phyloP scores from a whole-genome alignment of 2,329 filamentous ascomycete species.

The Cladosporium phlei region DNA sequence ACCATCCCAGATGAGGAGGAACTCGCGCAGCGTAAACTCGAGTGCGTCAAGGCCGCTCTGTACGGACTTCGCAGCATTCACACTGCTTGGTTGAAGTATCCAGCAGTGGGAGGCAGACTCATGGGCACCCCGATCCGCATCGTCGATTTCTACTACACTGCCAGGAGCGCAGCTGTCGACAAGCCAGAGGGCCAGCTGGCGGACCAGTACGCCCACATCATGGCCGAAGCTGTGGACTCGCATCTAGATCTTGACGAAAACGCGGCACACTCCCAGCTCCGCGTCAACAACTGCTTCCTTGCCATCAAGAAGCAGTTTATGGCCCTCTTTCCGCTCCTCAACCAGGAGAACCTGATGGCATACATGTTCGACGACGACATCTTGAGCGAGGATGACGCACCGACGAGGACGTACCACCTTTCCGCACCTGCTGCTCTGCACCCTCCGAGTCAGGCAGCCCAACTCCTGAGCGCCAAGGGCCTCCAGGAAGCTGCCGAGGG shows the following conservation, averaged over 20 bases:
- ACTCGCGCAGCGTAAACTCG: too few species aligned
- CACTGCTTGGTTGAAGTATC: slow-evolving; percentile 3
- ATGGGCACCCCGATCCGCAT: neutral
- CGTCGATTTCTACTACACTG: neutral
- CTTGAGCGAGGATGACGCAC: neutral
- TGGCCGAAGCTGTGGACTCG: neutral
- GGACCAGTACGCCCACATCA: neutral
- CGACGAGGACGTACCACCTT: neutral
- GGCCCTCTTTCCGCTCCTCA: neutral
- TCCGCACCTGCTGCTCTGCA: neutral
- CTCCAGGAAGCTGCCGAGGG: neutral
- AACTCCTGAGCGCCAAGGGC: neutral
- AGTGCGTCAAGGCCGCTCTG: too few species aligned
- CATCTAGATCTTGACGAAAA: neutral
- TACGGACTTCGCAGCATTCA: neutral
- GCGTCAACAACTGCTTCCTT: neutral
- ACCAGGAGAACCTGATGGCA: neutral
- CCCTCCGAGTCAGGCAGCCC: neutral
- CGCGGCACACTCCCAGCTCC: neutral
- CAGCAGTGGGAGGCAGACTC: neutral
- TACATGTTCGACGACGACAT: neutral
- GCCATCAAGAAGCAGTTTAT: neutral
- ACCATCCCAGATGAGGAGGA: too few species aligned
- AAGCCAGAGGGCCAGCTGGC: neutral
- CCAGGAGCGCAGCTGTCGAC: neutral